Conservation (phyloP, 139 green algal species). For the Eudorina sp. region DNA sequence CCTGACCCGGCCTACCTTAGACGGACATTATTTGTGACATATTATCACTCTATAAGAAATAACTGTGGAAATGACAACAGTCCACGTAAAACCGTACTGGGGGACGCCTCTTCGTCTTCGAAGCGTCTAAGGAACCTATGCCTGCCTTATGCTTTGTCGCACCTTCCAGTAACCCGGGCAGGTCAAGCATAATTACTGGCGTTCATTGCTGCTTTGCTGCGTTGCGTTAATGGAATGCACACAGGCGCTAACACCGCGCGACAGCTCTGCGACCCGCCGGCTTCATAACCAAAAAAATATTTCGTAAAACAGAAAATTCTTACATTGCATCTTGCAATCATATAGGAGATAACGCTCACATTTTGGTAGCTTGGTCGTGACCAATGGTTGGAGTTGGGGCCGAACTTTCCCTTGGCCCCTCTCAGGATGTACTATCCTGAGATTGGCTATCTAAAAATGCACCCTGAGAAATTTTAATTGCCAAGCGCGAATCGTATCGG, state of each 20-base stretch:
- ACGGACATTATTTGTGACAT: too few relatives aligned
- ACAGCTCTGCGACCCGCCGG: not conserved
- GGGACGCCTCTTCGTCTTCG: not conserved
- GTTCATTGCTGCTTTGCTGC: too few relatives aligned
- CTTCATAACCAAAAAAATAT: not conserved
- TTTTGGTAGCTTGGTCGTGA: not conserved
- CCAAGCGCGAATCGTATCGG: not conserved
- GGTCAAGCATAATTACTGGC: too few relatives aligned
- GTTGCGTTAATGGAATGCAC: not conserved
- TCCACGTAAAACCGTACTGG: too few relatives aligned
- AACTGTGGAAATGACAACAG: too few relatives aligned
- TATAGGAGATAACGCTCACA: too few relatives aligned
- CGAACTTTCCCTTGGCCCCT: not conserved
- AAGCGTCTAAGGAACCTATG: not conserved
- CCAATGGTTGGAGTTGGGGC: conserved; percentile 2
- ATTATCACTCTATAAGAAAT: too few relatives aligned
- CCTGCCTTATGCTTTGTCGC: too few relatives aligned
- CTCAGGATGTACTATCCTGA: not conserved
- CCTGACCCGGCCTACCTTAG: too few relatives aligned
- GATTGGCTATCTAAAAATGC: not conserved
- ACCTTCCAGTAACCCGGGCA: too few relatives aligned
- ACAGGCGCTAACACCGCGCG: not conserved
- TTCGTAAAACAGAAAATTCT: too few relatives aligned
- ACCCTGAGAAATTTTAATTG: not conserved
- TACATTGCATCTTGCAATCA: too few relatives aligned